Percentiles rank a stretch among this genome's conserved stretches.
Conservation (phyloP, 129 eudicot species). For the Rutidosis leptorrhynchoides region DNA sequence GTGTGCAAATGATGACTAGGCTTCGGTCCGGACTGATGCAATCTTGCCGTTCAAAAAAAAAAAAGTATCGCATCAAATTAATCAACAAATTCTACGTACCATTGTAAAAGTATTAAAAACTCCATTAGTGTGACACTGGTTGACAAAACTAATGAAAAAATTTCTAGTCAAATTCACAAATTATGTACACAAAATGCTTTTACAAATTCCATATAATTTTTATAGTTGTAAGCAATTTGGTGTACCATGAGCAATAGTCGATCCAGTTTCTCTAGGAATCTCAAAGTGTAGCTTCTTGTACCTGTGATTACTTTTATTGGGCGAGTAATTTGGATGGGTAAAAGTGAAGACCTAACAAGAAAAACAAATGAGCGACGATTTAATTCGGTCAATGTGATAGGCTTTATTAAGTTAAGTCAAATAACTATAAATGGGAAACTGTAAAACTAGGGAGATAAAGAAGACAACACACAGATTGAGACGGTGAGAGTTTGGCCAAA, state of each 20-base stretch:
- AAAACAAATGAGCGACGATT: not conserved
- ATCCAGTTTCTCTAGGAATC: slow-evolving; percentile 75
- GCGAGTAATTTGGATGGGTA: slow-evolving; percentile 70
- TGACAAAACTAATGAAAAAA: slow-evolving; percentile 1
- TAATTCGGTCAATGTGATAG: not conserved
- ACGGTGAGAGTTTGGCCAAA: slow-evolving; percentile 80
- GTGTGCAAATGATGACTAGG: too few relatives aligned
- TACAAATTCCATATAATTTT: not conserved
- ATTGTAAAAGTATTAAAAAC: not conserved
- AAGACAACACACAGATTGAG: slow-evolving; percentile 66
- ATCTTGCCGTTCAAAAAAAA: too few relatives aligned
- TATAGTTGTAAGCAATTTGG: not conserved
- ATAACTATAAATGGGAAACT: not conserved
- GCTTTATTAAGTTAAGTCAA: slow-evolving; percentile 14
- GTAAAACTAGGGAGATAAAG: not conserved
- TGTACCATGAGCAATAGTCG: slow-evolving; percentile 87
- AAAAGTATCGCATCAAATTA: slow-evolving; percentile 95
- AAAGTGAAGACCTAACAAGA: slow-evolving; percentile 75
- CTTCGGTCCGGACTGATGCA: too few relatives aligned
- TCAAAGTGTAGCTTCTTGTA: slow-evolving; percentile 81
- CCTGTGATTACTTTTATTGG: slow-evolving; percentile 64
- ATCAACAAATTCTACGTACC: slow-evolving; percentile 79
- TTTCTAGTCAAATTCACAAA: not conserved
- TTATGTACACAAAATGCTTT: not conserved
- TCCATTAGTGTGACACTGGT: not conserved